These are phyloP conservation scores for Gaertneriomyces semiglobifer DNA, from an alignment of 192 early-diverging fungal species.

Conservation along the genomic window DNA sequence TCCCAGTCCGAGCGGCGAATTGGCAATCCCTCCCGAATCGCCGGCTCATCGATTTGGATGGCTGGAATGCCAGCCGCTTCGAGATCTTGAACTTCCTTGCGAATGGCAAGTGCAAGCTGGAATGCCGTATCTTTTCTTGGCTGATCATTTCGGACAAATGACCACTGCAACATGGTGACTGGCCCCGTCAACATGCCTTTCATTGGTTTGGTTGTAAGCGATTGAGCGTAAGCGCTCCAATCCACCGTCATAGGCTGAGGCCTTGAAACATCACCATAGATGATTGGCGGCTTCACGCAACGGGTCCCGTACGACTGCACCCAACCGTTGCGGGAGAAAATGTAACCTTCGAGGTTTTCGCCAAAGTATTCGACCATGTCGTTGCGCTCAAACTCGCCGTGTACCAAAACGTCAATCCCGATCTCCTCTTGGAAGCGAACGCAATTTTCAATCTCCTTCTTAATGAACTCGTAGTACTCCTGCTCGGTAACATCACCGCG, in stretches of 20 bases:
- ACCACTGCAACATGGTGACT: conserved; percentile 97
- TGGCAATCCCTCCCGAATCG: conserved; percentile 97
- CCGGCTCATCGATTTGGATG: conserved; percentile 99
- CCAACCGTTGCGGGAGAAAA: conserved; percentile 96
- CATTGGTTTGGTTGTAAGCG: conserved; percentile 83
- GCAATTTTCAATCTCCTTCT: conserved; percentile 77
- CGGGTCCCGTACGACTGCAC: conserved; percentile 95
- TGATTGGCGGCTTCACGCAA: conserved; percentile 95
- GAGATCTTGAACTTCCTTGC: conserved; percentile 92
- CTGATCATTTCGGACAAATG: conserved; percentile 97
- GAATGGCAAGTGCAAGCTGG: conserved; percentile 92
- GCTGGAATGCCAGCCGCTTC: conserved; percentile 87
- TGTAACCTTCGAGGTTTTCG: conserved; percentile 87
- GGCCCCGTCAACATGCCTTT: conserved; percentile 99
- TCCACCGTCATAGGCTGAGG: conserved; percentile 90
- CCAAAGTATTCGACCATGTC: conserved; percentile 93
- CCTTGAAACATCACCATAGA: conserved; percentile 93
- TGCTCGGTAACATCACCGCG: conserved; percentile 67
- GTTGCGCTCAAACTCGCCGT: conserved; percentile 95
- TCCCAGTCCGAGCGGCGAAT: conserved; percentile 83
- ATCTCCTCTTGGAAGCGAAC: conserved; percentile 85
- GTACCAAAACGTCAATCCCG: conserved; percentile 92
- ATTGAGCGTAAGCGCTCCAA: conserved; percentile 81
- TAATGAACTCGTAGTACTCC: conserved; percentile 80
- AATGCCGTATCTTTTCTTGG: conserved; percentile 75